Evolutionary conservation across 2,329 filamentous ascomycete species (phyloP).

Genomic region (Cercospora sp.): DNA sequence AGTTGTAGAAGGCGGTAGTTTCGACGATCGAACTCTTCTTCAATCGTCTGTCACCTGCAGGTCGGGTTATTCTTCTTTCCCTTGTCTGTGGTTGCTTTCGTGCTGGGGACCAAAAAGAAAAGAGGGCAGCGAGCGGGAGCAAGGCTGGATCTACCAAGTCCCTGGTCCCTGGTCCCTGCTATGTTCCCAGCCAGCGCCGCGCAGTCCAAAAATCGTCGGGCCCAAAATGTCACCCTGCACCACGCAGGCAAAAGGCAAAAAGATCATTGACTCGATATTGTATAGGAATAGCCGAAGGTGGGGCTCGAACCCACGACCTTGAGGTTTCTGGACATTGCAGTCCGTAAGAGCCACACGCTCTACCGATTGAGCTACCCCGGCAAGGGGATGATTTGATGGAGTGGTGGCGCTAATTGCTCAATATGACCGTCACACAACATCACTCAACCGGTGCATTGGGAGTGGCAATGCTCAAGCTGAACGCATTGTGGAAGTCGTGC

Average conservation of each 20-base stretch:
- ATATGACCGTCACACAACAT: not conserved
- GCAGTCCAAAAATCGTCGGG: not conserved
- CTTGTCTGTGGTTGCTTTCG: not conserved
- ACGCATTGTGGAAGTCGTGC: not conserved
- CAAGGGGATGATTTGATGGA: slow-evolving; percentile 23
- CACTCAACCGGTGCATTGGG: not conserved
- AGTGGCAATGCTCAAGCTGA: not conserved
- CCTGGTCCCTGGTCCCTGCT: not conserved
- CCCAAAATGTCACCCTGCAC: too few relatives aligned
- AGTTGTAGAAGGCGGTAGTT: not conserved
- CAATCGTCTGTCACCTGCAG: not conserved
- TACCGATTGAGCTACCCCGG: slow-evolving; percentile 56
- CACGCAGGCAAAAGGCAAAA: not conserved
- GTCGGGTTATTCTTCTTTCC: not conserved
- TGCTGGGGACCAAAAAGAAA: not conserved
- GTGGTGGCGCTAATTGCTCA: not conserved
- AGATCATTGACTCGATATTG: not conserved
- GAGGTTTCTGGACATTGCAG: slow-evolving; percentile 19
- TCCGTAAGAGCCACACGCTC: slow-evolving; percentile 42
- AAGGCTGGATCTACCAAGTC: not conserved
- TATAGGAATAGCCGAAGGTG: slow-evolving; percentile 33
- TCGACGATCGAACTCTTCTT: not conserved
- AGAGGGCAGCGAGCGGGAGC: not conserved
- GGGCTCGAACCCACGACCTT: slow-evolving; percentile 33
- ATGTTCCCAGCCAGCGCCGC: not conserved